phyloP scores from a whole-genome alignment of 2,329 filamentous ascomycete species.

The Phaeosphaeriaceae sp. region DNA sequence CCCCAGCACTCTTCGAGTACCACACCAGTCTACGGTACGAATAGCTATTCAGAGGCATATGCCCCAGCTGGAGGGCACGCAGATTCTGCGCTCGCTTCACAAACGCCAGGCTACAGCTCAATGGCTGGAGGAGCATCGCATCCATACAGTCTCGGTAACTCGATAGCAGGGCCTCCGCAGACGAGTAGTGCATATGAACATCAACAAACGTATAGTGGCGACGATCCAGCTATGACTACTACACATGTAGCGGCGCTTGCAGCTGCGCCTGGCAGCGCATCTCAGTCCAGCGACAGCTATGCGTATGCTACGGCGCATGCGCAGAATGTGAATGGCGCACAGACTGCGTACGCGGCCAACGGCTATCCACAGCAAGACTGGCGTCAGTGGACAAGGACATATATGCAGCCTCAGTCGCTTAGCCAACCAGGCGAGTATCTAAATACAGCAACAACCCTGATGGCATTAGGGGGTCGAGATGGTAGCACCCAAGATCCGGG shows the following conservation, averaged over 20 bases:
- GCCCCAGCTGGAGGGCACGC: slow-evolving; percentile 19
- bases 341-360: slow-evolving; percentile 33
- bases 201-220: slow-evolving; percentile 34
- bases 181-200: slow-evolving; percentile 32
- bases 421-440: slow-evolving; percentile 42
- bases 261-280: slow-evolving; percentile 28
- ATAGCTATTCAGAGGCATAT: slow-evolving; percentile 34
- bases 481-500: slow-evolving; percentile 24
- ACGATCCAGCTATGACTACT: slow-evolving; percentile 36
- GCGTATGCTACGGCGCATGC: slow-evolving; percentile 34
- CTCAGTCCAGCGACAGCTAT: slow-evolving; percentile 25
- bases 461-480: slow-evolving; percentile 46
- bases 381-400: slow-evolving; percentile 45
- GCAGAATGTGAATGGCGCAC: slow-evolving; percentile 21
- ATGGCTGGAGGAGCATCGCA: slow-evolving; percentile 21
- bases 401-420: slow-evolving; percentile 34
- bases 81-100: slow-evolving; percentile 28
- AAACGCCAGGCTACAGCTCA: slow-evolving; percentile 29
- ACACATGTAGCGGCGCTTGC: slow-evolving; percentile 41
- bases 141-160: slow-evolving; percentile 34
- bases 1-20: slow-evolving; percentile 29
- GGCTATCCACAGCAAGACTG: slow-evolving; percentile 39
- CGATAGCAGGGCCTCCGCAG: slow-evolving; percentile 31
- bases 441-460: slow-evolving; percentile 49
- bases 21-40: slow-evolving; percentile 30